Base-by-base conservation (phyloP, 2,329 filamentous ascomycete genomes). In the Verticillium dahliae region DNA sequence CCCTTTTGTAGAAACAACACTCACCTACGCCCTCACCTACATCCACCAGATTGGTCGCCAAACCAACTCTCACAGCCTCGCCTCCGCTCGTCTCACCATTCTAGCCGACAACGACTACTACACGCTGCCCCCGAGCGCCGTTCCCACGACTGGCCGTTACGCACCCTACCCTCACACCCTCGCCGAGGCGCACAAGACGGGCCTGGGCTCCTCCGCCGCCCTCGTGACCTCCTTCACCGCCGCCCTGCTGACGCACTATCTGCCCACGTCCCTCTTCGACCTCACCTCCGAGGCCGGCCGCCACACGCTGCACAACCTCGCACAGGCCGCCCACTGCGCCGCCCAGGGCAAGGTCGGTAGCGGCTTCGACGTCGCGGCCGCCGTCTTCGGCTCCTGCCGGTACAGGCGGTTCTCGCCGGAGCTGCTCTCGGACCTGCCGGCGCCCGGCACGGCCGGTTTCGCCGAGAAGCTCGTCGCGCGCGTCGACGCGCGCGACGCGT, bases 31-130 rank as follows among this genome's bases (percentile, higher is more conserved):
- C 61, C 84, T 98, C 68, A 95, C 90, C 61, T 97, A 97, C 76
- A 87, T 91, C 77, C 74, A 81, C 73, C 72, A 74, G 58, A 64
- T 79, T 65, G 69, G 76, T 67, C 65, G 69, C 64, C 72, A 75
- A 59, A 70, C 71, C 54, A 69, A 76, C 6, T 67, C 70, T 41
- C 74, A 77, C 67, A 83, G 76, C 71, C 86, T 95, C 70, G 82
- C 82, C 14, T 85, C 92, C 4, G 78, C 89, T 35, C 86, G 86
- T 14, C 85, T 98, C 73, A 92, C 90, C 64, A 94, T 99, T 72
- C 85, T 98, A 39, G 94, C 95, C 63, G 92, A 97, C 77, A 93
- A 95, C 71, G 91, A 96, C 78, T 99, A 99, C 83, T 99, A 98
- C 80, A 97, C 95, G 4, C 86, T 74, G 61, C 72, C 80, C 15